phyloP scores from a whole-genome alignment of 345 rosid genomes.

The Arabidopsis thaliana region DNA sequence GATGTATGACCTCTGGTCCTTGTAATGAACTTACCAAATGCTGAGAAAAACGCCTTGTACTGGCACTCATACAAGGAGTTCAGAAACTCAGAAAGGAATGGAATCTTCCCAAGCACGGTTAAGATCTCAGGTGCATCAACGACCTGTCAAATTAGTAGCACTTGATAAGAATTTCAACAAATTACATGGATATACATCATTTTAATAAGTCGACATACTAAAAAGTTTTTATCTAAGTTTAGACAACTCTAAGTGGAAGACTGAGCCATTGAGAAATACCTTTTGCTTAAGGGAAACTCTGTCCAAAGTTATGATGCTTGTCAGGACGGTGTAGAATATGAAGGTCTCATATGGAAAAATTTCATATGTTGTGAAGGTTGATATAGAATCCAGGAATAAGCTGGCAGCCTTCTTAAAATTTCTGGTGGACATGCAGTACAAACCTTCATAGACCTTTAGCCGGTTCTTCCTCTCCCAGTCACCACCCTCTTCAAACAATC shows the following conservation, averaged over 20 bases:
- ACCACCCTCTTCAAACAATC: constrained; percentile 99
- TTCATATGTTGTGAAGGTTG: constrained; percentile 98
- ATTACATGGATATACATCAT: constrained; percentile 4
- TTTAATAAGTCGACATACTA: not conserved
- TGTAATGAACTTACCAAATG: constrained; percentile 73
- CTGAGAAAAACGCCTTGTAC: constrained; percentile 88
- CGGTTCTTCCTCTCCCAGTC: constrained; percentile 99
- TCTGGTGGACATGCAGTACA: constrained; percentile 88
- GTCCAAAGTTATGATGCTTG: constrained; percentile 92
- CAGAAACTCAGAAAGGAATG: constrained; percentile 84
- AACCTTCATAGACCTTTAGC: constrained; percentile 95
- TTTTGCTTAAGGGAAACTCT: constrained; percentile 97
- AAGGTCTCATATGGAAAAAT: constrained; percentile 94
- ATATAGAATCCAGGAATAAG: constrained; percentile 93
- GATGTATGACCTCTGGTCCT: not conserved
- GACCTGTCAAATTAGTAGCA: constrained; percentile 58
- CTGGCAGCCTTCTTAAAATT: constrained; percentile 89
- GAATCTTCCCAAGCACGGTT: constrained; percentile 95
- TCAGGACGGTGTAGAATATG: constrained; percentile 93
- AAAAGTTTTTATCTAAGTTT: not conserved
- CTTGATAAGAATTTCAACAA: not conserved
- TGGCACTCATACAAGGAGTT: constrained; percentile 94
- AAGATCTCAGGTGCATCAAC: constrained; percentile 99
- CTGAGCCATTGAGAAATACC: constrained; percentile 52
- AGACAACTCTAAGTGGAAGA: not conserved